These are phyloP conservation scores for Oemleria cerasiformis DNA, from an alignment of 306 rosid genomes.

Conservation along the genomic window DNA sequence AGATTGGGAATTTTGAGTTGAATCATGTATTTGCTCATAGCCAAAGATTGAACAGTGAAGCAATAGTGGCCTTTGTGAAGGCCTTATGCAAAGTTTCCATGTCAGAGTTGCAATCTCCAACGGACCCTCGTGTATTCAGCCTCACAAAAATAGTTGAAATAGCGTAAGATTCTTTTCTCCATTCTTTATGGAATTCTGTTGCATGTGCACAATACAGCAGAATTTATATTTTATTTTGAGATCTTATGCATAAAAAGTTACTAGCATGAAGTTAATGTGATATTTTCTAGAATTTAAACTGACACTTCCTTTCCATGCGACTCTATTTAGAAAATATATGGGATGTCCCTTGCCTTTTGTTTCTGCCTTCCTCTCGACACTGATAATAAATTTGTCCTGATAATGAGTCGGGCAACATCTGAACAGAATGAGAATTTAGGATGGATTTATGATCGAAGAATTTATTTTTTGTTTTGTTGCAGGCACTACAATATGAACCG, in stretches of 20 bases:
- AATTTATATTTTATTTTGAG: not conserved
- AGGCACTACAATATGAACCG: constrained; percentile 99
- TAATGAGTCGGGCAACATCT: constrained; percentile 5
- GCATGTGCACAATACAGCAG: not conserved
- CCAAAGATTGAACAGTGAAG: constrained; percentile 97
- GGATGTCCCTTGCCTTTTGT: not conserved
- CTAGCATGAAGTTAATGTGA: not conserved
- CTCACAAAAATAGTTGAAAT: constrained; percentile 96
- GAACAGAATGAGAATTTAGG: constrained; percentile 7
- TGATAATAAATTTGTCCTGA: constrained; percentile 17
- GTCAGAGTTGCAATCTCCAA: constrained; percentile 96
- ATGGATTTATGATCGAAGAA: constrained; percentile 16
- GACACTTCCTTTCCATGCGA: not conserved
- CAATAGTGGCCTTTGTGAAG: constrained; percentile 95
- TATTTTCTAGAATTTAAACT: not conserved
- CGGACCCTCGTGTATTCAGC: constrained; percentile 98
- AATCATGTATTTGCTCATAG: constrained; percentile 98
- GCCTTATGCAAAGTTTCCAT: constrained; percentile 93
- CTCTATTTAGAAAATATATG: not conserved
- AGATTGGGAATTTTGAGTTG: constrained; percentile 93
- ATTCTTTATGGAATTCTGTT: not conserved
- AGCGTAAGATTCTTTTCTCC: constrained; percentile 64
- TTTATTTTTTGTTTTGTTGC: constrained; percentile 42
- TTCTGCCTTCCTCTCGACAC: not conserved
- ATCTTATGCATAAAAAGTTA: not conserved